These are phyloP conservation scores for Ustilago shanxiensis DNA, from an alignment of 1,284 basidiomycete species.

Conservation along the genomic window DNA sequence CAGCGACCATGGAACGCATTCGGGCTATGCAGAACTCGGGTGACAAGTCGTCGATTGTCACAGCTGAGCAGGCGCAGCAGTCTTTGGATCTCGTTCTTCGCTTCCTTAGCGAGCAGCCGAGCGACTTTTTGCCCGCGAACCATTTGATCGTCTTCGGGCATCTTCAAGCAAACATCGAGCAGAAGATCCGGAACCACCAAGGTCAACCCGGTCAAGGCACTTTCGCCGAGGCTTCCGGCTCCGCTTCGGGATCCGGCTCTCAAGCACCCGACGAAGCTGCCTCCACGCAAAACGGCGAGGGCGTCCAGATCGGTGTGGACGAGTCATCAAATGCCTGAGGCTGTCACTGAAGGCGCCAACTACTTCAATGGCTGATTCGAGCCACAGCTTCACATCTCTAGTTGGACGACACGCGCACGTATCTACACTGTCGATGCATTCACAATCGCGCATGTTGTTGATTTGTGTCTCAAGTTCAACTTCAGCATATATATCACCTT, in stretches of 20 bases:
- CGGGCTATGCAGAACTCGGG: slow-evolving; percentile 16
- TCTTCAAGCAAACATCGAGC: slow-evolving; percentile 47
- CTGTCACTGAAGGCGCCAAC: not conserved
- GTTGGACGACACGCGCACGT: too few relatives aligned
- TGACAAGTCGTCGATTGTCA: slow-evolving; percentile 27
- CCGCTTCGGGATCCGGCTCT: not conserved
- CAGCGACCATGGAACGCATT: slow-evolving; percentile 30
- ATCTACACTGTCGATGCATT: too few relatives aligned
- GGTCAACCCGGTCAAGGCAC: not conserved
- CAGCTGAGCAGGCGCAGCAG: slow-evolving; percentile 42
- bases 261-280: slow-evolving; percentile 3
- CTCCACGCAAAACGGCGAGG: slow-evolving; percentile 1
- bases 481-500: not conserved
- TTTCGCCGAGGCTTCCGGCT: not conserved
- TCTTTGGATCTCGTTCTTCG: slow-evolving; percentile 40
- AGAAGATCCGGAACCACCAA: slow-evolving; percentile 29
- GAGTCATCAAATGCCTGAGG: not conserved
- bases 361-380: too few relatives aligned
- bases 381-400: too few relatives aligned
- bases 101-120: slow-evolving; percentile 49
- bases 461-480: not conserved
- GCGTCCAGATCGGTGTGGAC: not conserved
- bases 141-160: slow-evolving; percentile 46
- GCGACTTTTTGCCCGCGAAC: slow-evolving; percentile 34
- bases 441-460: too few relatives aligned